phyloP scores from a whole-genome alignment of 345 rosid genomes.

The Excoecaria cochinchinensis region DNA sequence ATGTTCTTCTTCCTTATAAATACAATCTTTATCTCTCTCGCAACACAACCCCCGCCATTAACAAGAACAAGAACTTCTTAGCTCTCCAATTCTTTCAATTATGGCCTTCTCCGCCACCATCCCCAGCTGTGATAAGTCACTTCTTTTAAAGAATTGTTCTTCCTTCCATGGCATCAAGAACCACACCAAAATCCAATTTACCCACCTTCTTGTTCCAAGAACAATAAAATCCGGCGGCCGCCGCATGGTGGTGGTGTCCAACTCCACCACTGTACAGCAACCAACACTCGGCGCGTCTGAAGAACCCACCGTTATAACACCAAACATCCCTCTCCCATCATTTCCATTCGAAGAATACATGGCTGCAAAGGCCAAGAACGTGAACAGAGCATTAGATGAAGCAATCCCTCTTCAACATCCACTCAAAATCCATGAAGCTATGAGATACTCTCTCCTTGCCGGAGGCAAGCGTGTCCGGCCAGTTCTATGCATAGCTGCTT shows the following conservation, averaged over 20 bases:
- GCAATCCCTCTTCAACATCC: slow-evolving; percentile 51
- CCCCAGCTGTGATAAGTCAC: slow-evolving; percentile 1
- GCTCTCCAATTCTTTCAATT: background rate
- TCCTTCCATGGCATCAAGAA: background rate
- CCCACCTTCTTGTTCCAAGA: background rate
- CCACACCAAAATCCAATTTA: background rate
- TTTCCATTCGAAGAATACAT: slow-evolving; percentile 40
- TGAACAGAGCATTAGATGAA: slow-evolving; percentile 51
- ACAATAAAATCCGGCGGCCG: slow-evolving; percentile 1
- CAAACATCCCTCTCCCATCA: slow-evolving; percentile 1
- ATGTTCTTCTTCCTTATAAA: background rate
- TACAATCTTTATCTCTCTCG: background rate
- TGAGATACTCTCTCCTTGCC: slow-evolving; percentile 67
- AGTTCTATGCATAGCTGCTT: slow-evolving; percentile 55
- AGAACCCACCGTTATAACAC: background rate
- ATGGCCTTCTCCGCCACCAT: slow-evolving; percentile 31
- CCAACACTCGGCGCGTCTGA: slow-evolving; percentile 15
- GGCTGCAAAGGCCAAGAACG: slow-evolving; percentile 27
- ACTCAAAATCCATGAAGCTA: slow-evolving; percentile 52
- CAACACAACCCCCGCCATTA: background rate
- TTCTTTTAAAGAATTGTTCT: slow-evolving; percentile 11
- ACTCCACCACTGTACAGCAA: slow-evolving; percentile 8
- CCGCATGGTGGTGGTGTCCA: background rate
- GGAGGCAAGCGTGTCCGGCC: slow-evolving; percentile 73
- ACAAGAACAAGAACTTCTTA: background rate